A percentile compares a stretch with the other conserved stretches of the same genome.
phyloP scores from a whole-genome alignment of 176 grass and related monocot genomes.

The Oryza officinalis region DNA sequence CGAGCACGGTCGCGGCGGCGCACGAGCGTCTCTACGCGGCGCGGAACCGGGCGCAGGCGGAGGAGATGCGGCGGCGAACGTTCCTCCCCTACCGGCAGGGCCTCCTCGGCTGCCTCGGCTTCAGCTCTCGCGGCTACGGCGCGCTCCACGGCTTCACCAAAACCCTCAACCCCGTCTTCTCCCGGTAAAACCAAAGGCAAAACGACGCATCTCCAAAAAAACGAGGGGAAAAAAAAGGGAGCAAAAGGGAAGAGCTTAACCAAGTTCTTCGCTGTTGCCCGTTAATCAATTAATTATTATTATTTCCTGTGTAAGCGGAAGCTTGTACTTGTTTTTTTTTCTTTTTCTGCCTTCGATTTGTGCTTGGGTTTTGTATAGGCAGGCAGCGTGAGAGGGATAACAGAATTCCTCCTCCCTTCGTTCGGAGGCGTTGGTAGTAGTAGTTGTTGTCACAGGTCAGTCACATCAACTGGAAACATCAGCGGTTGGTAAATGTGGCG shows the following conservation, averaged over 20 bases:
- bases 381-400: background rate
- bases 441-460: constrained; percentile 24
- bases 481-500: constrained; percentile 41
- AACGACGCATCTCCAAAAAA: no score
- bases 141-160: constrained; percentile 74
- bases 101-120: constrained; percentile 84
- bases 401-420: background rate
- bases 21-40: constrained; percentile 91
- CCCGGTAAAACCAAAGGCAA: constrained; percentile 51
- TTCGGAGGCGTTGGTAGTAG: constrained; percentile 23
- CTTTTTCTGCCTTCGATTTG: background rate
- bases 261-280: background rate
- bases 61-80: constrained; percentile 93
- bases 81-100: constrained; percentile 96
- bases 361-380: constrained; percentile 35
- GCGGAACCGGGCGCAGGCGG: constrained; percentile 76
- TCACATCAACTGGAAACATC: constrained; percentile 46
- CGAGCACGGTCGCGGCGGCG: constrained; percentile 50
- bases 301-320: constrained; percentile 17
- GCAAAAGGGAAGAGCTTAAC: background rate
- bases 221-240: background rate
- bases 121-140: constrained; percentile 86
- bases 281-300: background rate
- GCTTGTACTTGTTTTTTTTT: background rate
- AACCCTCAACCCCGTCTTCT: constrained; percentile 85